Evolutionary conservation across 2,329 filamentous ascomycete species (phyloP).

Genomic region (Fusarium sp.): DNA sequence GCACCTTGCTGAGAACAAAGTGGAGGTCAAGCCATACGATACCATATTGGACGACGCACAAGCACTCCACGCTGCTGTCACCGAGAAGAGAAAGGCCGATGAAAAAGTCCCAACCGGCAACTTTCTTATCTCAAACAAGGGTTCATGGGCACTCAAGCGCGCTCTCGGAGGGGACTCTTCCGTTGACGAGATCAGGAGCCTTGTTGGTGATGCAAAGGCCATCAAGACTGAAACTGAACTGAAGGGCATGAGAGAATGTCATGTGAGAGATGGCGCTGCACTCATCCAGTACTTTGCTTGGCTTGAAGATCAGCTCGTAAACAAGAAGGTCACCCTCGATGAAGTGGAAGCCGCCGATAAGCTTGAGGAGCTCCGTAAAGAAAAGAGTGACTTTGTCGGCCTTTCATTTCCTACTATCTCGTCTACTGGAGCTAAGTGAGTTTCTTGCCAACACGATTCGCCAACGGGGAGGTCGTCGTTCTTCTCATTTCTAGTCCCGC

Average conservation of each 20-base stretch:
- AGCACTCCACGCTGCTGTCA: constrained; percentile 57
- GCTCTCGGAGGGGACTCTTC: constrained; percentile 85
- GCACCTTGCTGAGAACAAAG: constrained; percentile 74
- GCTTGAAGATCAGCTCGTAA: constrained; percentile 87
- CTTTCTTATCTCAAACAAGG: constrained; percentile 86
- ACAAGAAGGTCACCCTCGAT: constrained; percentile 77
- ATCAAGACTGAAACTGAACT: constrained; percentile 92
- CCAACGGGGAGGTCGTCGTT: not conserved
- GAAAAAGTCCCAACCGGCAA: constrained; percentile 60
- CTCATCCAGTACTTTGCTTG: constrained; percentile 94
- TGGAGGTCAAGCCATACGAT: constrained; percentile 83
- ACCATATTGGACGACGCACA: constrained; percentile 82
- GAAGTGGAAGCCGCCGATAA: constrained; percentile 94
- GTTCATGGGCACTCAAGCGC: constrained; percentile 91
- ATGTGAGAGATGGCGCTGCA: constrained; percentile 91
- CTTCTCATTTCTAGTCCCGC: not conserved
- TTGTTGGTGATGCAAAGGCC: constrained; percentile 89
- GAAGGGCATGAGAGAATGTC: constrained; percentile 91
- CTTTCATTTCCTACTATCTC: constrained; percentile 97
- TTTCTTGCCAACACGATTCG: constrained; percentile 17
- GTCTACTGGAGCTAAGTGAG: constrained; percentile 81
- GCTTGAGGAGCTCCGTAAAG: constrained; percentile 77
- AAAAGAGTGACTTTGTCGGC: constrained; percentile 80
- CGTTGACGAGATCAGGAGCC: constrained; percentile 87
- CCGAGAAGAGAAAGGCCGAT: constrained; percentile 51